phyloP scores from a whole-genome alignment of 306 rosid species.

The Ziziphus jujuba region DNA sequence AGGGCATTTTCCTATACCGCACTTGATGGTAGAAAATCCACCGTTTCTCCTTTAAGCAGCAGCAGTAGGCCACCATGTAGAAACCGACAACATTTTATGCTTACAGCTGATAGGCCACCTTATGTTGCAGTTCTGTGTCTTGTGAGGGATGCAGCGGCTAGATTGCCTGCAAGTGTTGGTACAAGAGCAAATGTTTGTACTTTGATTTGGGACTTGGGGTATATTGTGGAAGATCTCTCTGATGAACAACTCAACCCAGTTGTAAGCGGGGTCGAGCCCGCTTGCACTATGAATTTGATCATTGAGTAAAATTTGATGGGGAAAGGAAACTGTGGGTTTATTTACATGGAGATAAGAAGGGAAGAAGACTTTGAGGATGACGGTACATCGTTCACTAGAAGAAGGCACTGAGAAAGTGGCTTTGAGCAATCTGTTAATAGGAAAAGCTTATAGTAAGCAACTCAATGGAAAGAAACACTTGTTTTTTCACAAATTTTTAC shows the following conservation, averaged over 20 bases:
- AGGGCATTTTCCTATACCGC: slow-evolving; percentile 68
- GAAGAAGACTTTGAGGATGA: slow-evolving; percentile 72
- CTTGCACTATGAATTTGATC: slow-evolving; percentile 70
- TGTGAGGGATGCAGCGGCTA: slow-evolving; percentile 72
- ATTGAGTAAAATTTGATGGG: slow-evolving; percentile 59
- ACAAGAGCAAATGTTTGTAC: slow-evolving; percentile 72
- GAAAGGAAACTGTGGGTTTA: slow-evolving; percentile 70
- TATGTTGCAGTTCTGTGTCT: slow-evolving; percentile 63
- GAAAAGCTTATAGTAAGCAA: background rate
- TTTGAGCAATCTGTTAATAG: background rate
- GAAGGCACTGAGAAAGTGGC: slow-evolving; percentile 15
- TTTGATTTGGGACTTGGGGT: slow-evolving; percentile 63
- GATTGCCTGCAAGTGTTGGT: slow-evolving; percentile 77
- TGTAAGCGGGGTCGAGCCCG: slow-evolving; percentile 62
- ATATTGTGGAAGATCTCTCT: slow-evolving; percentile 57
- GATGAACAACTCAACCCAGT: slow-evolving; percentile 56
- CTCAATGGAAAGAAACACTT: too few species aligned
- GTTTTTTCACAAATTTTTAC: too few species aligned
- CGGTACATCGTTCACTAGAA: slow-evolving; percentile 63
- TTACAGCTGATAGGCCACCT: slow-evolving; percentile 57
- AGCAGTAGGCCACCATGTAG: slow-evolving; percentile 62
- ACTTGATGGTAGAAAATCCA: slow-evolving; percentile 65
- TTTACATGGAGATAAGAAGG: slow-evolving; percentile 65
- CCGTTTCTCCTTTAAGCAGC: slow-evolving; percentile 63
- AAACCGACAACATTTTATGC: slow-evolving; percentile 62